Percentiles rank a stretch among this genome's conserved stretches.
phyloP scores from a whole-genome alignment of 2,329 filamentous ascomycete species.

The Cladosporium sp. region DNA sequence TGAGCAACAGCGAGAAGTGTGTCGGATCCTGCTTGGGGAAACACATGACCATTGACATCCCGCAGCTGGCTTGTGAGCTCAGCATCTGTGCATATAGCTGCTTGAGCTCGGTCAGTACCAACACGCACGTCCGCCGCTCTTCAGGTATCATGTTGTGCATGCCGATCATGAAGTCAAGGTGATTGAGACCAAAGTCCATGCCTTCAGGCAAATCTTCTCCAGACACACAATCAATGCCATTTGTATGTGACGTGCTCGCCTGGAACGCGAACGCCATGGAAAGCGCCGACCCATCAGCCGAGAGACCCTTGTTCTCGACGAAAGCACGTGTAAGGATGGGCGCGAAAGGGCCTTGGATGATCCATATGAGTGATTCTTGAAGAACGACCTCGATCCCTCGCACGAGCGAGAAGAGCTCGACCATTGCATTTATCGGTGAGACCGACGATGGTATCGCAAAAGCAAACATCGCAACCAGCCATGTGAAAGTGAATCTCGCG shows the following conservation, averaged over 20 bases:
- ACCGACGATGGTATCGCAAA: conserved; percentile 26
- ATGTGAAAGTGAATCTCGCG: conserved; percentile 26
- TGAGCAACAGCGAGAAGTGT: conserved; percentile 23
- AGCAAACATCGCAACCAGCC: conserved; percentile 26
- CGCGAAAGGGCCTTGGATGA: conserved; percentile 28
- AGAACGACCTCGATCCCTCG: conserved; percentile 24
- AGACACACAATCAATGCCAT: background rate
- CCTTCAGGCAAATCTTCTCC: conserved; percentile 19
- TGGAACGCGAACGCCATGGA: conserved; percentile 10
- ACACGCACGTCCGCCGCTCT: conserved; percentile 22
- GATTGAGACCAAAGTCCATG: conserved; percentile 28
- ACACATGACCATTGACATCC: conserved; percentile 25
- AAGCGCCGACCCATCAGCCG: background rate
- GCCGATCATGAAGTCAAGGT: conserved; percentile 31
- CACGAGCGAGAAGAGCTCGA: conserved; percentile 25
- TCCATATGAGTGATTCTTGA: conserved; percentile 25
- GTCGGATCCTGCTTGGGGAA: conserved; percentile 28
- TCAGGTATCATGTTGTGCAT: conserved; percentile 27
- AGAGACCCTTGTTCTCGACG: conserved; percentile 1
- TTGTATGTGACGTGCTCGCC: background rate
- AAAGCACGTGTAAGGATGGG: conserved; percentile 22
- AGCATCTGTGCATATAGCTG: conserved; percentile 21
- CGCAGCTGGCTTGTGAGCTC: conserved; percentile 15
- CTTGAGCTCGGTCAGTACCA: conserved; percentile 27
- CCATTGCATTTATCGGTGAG: conserved; percentile 27